Percentiles rank a stretch among this genome's conserved stretches.
Evolutionary conservation across 2,329 filamentous ascomycete species (phyloP).

Genomic region (Zarea fungicola): DNA sequence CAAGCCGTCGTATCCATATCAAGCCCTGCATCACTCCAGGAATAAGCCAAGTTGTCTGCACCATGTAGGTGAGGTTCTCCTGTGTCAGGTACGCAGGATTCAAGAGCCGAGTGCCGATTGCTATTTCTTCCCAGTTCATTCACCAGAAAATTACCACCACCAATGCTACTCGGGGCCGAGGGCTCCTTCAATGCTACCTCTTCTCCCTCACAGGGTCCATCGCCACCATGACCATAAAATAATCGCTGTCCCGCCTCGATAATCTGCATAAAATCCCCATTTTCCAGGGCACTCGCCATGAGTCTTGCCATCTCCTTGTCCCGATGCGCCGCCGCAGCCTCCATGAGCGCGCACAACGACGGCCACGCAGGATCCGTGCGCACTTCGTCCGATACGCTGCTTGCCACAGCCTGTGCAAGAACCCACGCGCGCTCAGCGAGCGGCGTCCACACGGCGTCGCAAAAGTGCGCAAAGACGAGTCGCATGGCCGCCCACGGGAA

Average conservation of each 20-base stretch:
- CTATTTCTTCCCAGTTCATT: too few relatives aligned
- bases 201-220: not conserved
- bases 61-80: too few relatives aligned
- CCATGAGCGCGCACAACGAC: slow-evolving; percentile 8
- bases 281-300: not conserved
- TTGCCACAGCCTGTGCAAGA: slow-evolving; percentile 11
- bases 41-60: too few relatives aligned
- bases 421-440: slow-evolving; percentile 21
- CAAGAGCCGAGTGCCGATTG: too few relatives aligned
- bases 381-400: slow-evolving; percentile 5
- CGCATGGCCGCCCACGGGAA: slow-evolving; percentile 25
- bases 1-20: too few relatives aligned
- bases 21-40: too few relatives aligned
- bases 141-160: too few relatives aligned
- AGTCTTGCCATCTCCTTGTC: not conserved
- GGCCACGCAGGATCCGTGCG: slow-evolving; percentile 17
- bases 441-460: slow-evolving; percentile 18
- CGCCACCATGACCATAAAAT: slow-evolving; percentile 2
- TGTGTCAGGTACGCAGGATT: too few relatives aligned
- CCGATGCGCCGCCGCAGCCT: not conserved
- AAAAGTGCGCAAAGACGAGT: slow-evolving; percentile 20
- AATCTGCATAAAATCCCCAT: not conserved
- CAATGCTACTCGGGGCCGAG: too few relatives aligned
- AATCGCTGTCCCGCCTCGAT: not conserved
- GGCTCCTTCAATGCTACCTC: too few relatives aligned